Evolutionary conservation across 1,139 yeast species (phyloP), one percentile per base, ranked within the genome.

Genomic region (Tardiomyces digboiensis): DNA sequence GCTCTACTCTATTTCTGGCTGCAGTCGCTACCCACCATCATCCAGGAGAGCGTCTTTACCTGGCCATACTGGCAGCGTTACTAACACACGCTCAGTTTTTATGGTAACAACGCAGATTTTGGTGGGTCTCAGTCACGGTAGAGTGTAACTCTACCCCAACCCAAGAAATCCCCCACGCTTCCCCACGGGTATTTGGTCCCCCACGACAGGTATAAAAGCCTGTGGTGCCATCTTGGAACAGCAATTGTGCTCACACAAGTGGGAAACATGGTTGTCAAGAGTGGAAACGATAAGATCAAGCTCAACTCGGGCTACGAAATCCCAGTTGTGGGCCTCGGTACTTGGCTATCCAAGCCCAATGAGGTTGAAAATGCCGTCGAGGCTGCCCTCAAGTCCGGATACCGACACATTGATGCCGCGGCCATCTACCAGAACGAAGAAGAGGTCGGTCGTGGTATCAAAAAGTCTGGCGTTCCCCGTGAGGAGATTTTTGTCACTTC

Each of bases 291-390:
- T 16, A 26, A 26, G 33, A 26, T 49, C 46, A 59, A 53, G 21
- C 69, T 84, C 47, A 82, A 81, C 71, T 75, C 77, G 48, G 91
- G 91, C 19, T 67, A 66, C 46, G 56, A 61, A 37, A 81, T 84
- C 53, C 94, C 93, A 21, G 78, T 73, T 21, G 61, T 84, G 47
- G 93, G 88, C 2, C 70, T 83, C 39, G 93, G 94, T 37, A 84
- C 94, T n/a, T 84, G 88, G 87, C 74, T 74, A 60, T 74, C 87
- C 14, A 64, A 75, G 19, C 72, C 73, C 21, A 71, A 73, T 38
- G 78, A 75, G 44, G 85, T 78, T 47, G 75, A 77, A 57, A 64
- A 70, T 20, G 75, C 91, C 19, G 62, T 56, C 2, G 55, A 49
- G 44, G 47, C 40, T 51, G 62, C 58, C 29, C 46, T 54, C 39